Evolutionary conservation across 2,329 filamentous ascomycete species (phyloP), one percentile per base, ranked within the genome.

Genomic region (Pseudohalonectria lignicola): DNA sequence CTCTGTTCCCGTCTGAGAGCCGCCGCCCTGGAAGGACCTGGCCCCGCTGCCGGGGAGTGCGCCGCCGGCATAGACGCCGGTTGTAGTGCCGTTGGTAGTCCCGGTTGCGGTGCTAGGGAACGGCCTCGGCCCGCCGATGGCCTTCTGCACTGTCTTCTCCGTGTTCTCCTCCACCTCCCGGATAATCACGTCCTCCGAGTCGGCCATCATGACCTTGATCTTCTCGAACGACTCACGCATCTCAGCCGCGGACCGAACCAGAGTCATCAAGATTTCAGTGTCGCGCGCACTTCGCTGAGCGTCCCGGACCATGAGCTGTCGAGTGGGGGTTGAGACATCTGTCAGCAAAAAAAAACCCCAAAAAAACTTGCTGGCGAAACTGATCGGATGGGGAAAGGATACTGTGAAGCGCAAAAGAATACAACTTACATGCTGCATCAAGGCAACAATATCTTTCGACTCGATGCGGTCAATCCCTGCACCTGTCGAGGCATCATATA

Each of bases 161-260:
- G 90, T 90, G 53, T 90, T 86, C 50, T 85, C 83, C 49, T 88
- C 81, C n/a, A 85, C 83, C 45, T 84, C 80, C 29, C 83, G 80
- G 59, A 95, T 86, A 52, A 96, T 83, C 52, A 87, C 74, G 42
- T 86, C 85, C 53, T 95, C 90, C 43, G 93, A 90, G 47, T 93
- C 83, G 36, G 83, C 82, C 43, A 50, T 36, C 53, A 94, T 82
- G 46, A 81, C 83, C 67, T 92, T 95, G 71, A 98, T 84, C 50
- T 94, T 88, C 47, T 94, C 86, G 54, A 96, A 94, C 1, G 86
- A 93, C 49, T 85, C 93, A 46, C 90, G 86, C 88, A 96, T 96
- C 61, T 98, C 92, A 11, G 92, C 82, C 4, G 92, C 90, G 39
- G 87, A 88, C 42, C 90, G 82, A 43, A 98, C 92, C 23, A 98